phyloP scores from a whole-genome alignment of 495 filamentous ascomycete species.

The Penicillium dipodomyicola region DNA sequence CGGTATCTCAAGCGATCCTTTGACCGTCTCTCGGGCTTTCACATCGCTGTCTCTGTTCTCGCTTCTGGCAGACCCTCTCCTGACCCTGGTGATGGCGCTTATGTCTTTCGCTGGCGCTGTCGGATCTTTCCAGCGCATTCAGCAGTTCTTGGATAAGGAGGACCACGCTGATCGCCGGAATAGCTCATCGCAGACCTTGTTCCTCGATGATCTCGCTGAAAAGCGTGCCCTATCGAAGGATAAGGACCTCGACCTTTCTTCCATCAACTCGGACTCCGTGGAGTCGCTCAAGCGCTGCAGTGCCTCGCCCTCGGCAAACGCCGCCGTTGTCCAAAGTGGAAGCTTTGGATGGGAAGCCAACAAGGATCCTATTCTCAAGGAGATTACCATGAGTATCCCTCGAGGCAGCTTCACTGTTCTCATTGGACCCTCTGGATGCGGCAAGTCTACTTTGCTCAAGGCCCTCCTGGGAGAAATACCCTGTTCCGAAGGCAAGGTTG shows the following conservation, averaged over 20 bases:
- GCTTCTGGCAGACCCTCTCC: slow-evolving; percentile 55
- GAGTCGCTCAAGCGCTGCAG: slow-evolving; percentile 28
- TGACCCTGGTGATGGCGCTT: slow-evolving; percentile 55
- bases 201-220: slow-evolving; percentile 23
- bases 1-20: slow-evolving; percentile 46
- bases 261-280: slow-evolving; percentile 26
- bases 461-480: slow-evolving; percentile 57
- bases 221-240: slow-evolving; percentile 24
- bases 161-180: slow-evolving; percentile 35
- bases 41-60: slow-evolving; percentile 61
- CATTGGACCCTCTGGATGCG: slow-evolving; percentile 59
- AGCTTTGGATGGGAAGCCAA: slow-evolving; percentile 52
- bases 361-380: slow-evolving; percentile 43
- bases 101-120: slow-evolving; percentile 52
- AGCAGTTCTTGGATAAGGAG: slow-evolving; percentile 53
- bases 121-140: slow-evolving; percentile 59
- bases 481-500: slow-evolving; percentile 39
- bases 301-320: slow-evolving; percentile 17
- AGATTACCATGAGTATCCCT: slow-evolving; percentile 41
- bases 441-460: slow-evolving; percentile 59
- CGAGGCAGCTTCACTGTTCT: slow-evolving; percentile 49
- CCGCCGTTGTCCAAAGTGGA: slow-evolving; percentile 45
- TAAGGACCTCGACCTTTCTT: slow-evolving; percentile 21
- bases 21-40: slow-evolving; percentile 53
- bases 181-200: slow-evolving; percentile 21